phyloP scores from a whole-genome alignment of 2,329 filamentous ascomycete species.

The Cytospora mali region DNA sequence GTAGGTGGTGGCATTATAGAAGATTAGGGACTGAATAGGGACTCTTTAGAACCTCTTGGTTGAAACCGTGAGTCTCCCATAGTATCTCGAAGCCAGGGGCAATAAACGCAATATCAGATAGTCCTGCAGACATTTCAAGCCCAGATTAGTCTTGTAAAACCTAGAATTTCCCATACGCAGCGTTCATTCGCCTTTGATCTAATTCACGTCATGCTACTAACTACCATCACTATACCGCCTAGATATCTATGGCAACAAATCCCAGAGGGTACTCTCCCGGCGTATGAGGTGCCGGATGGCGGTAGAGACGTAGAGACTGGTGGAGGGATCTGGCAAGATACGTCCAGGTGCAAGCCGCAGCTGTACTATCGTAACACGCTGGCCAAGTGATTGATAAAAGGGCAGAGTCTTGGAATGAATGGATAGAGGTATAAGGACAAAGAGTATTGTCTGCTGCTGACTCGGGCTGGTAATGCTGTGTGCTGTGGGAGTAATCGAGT shows the following conservation, averaged over 20 bases:
- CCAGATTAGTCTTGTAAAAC: slow-evolving; percentile 38
- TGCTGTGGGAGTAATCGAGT: no score
- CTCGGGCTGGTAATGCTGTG: neutral
- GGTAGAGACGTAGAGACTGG: slow-evolving; percentile 30
- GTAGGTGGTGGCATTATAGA: neutral
- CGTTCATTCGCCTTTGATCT: slow-evolving; percentile 49
- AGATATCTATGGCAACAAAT: slow-evolving; percentile 62
- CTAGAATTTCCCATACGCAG: slow-evolving; percentile 19
- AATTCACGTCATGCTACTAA: slow-evolving; percentile 53
- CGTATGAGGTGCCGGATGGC: slow-evolving; percentile 36
- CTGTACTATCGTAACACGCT: slow-evolving; percentile 48
- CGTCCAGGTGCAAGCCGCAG: slow-evolving; percentile 35
- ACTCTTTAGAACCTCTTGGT: neutral
- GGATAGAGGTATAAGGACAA: slow-evolving; percentile 42
- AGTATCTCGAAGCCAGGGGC: neutral
- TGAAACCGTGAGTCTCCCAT: neutral
- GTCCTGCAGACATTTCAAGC: slow-evolving; percentile 52
- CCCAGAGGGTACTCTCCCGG: slow-evolving; percentile 56
- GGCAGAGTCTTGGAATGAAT: slow-evolving; percentile 42
- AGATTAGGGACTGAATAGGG: neutral
- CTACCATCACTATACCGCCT: slow-evolving; percentile 56
- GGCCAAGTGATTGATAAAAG: slow-evolving; percentile 49
- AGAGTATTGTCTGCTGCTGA: slow-evolving; percentile 27
- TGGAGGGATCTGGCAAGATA: slow-evolving; percentile 4
- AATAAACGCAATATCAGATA: no score